Base-by-base conservation (phyloP, 2,329 filamentous ascomycete genomes). In the Talaromyces sp. region DNA sequence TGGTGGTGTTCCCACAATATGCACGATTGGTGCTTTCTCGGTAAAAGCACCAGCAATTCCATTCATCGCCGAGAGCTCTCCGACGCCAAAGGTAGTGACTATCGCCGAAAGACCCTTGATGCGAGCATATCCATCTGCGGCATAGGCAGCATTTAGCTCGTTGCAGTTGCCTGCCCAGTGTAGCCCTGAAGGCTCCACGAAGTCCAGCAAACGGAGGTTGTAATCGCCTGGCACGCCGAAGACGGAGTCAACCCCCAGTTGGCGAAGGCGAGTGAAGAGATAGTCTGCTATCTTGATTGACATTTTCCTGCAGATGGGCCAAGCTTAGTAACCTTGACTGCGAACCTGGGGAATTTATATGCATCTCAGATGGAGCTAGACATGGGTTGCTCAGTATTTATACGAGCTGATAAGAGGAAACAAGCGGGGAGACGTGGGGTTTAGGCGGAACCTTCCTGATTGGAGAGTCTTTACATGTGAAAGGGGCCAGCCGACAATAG, bases 81-180 rank as follows among this genome's bases (percentile, higher is more conserved):
- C 63, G 8, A 59, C 58, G 2, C 61, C 64, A 33, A 61, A 65
- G 2, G 63, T 65, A 9, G 64, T 63, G 10, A 65, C 43, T 19
- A 65, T 51, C 3, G 62, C 64, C 22, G 45, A 61, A 17, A 60
- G 54, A 25, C 63, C 62, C 11, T 62, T 63, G 41, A 65, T 45
- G 8, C 61, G 51, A 40, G 59, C 50, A 51, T 58, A 61, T 8
- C 59, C 59, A 22, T 61, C 59, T n/a, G 59, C 63, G 1, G 64
- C 63, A 55, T 65, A 65, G n/a, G 53, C 53, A 10, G 63, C 64
- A 33, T 61, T 58, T 6, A 66, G 54, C 41, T 66, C 63, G 40
- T 65, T 64, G 15, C 60, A 57, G 36, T 59, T 64, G 11, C 61
- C 62, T 45, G 52, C 43, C 63, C 64, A 67, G 25, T 28, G 40